phyloP scores from a whole-genome alignment of 345 rosid genomes.

The Limnanthes douglasii region DNA sequence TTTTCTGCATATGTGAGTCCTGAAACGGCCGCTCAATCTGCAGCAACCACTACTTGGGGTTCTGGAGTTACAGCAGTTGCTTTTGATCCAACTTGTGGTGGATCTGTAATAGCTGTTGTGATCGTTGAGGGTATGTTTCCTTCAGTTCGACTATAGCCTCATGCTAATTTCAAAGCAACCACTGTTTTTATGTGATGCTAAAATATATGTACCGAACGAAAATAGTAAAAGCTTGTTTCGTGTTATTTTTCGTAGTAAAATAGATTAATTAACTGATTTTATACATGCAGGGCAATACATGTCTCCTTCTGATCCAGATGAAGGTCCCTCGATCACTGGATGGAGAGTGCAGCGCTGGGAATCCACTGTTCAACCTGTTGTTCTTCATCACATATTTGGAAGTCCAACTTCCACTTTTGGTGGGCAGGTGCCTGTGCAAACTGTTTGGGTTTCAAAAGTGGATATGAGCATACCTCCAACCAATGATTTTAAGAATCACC shows the following conservation, averaged over 20 bases:
- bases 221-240: neutral
- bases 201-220: slow-evolving; percentile 2
- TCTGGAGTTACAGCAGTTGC: slow-evolving; percentile 99
- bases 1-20: slow-evolving; percentile 99
- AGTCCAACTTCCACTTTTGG: slow-evolving; percentile 84
- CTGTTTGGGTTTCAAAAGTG: slow-evolving; percentile 93
- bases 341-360: slow-evolving; percentile 99
- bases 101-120: slow-evolving; percentile 95
- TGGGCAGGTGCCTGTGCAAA: slow-evolving; percentile 94
- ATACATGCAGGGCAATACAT: slow-evolving; percentile 73
- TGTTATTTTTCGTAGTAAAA: slow-evolving; percentile 2
- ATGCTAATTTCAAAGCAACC: slow-evolving; percentile 4
- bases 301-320: slow-evolving; percentile 99
- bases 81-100: slow-evolving; percentile 97
- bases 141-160: slow-evolving; percentile 9
- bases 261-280: slow-evolving; percentile 3
- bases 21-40: slow-evolving; percentile 94
- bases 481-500: slow-evolving; percentile 57
- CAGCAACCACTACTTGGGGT: slow-evolving; percentile 99
- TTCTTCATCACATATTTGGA: slow-evolving; percentile 95
- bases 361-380: slow-evolving; percentile 92
- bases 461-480: slow-evolving; percentile 92
- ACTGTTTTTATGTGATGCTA: neutral
- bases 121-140: slow-evolving; percentile 79
- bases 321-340: slow-evolving; percentile 98